phyloP scores from a whole-genome alignment of 2,329 filamentous ascomycete species.

The Lizonia empirigonia region DNA sequence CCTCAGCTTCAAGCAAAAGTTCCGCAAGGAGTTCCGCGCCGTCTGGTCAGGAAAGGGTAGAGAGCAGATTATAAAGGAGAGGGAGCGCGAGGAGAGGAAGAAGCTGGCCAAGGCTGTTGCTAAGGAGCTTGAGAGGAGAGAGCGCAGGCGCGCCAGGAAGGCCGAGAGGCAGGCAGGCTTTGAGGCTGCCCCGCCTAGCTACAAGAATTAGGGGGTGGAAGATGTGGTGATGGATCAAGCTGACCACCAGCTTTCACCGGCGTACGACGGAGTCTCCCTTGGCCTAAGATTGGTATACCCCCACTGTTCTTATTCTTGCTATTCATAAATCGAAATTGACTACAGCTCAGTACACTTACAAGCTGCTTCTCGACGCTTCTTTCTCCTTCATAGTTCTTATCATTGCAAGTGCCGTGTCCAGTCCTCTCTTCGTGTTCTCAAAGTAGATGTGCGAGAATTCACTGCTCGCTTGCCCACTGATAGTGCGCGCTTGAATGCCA shows the following conservation, averaged over 20 bases:
- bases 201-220: constrained; percentile 23
- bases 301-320: background rate
- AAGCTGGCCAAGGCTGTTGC: constrained; percentile 42
- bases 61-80: constrained; percentile 33
- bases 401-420: constrained; percentile 38
- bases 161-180: constrained; percentile 24
- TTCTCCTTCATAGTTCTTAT: constrained; percentile 36
- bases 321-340: background rate
- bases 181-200: constrained; percentile 30
- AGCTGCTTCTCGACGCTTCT: constrained; percentile 30
- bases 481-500: constrained; percentile 44
- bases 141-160: constrained; percentile 33
- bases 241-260: background rate
- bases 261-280: constrained; percentile 7
- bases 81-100: constrained; percentile 39
- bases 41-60: constrained; percentile 39
- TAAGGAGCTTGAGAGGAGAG: constrained; percentile 35
- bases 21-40: constrained; percentile 37
- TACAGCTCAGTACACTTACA: constrained; percentile 17
- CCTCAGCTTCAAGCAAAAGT: constrained; percentile 40
- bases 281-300: constrained; percentile 18
- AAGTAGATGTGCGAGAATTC: constrained; percentile 46
- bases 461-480: constrained; percentile 46
- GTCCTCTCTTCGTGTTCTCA: constrained; percentile 39
- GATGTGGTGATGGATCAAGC: background rate